phyloP scores from a whole-genome alignment of 768 basidiomycete species.

The Saitozyma podzolica region DNA sequence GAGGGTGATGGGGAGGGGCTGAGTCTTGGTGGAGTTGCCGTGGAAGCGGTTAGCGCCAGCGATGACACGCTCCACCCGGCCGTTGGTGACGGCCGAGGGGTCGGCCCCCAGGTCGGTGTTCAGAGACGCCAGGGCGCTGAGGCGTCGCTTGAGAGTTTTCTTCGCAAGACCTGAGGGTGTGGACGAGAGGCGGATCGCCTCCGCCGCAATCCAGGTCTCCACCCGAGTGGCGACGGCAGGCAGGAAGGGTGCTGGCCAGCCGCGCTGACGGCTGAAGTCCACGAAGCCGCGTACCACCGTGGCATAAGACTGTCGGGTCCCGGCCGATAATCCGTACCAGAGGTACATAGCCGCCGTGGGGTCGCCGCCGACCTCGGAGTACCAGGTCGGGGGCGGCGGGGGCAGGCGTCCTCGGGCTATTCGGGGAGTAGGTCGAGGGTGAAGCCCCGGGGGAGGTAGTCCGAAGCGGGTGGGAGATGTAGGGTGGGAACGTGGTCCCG shows the following conservation, averaged over 20 bases:
- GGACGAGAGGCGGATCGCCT: neutral
- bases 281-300: neutral
- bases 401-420: too few species aligned
- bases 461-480: neutral
- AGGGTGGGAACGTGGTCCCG: neutral
- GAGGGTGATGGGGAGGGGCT: conserved; percentile 14
- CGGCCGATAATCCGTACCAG: neutral
- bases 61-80: conserved; percentile 7
- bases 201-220: conserved; percentile 1
- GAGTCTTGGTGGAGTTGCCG: neutral
- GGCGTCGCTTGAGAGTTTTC: neutral
- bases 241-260: neutral
- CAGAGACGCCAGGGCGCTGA: neutral
- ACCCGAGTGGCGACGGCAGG: neutral
- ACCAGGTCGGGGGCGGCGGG: too few species aligned
- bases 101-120: conserved; percentile 5
- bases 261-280: neutral
- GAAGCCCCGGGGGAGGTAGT: too few species aligned
- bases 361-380: conserved; percentile 3
- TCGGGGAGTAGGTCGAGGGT: too few species aligned
- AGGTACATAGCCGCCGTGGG: neutral
- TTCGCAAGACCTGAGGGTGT: too few species aligned
- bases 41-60: conserved; percentile 1
- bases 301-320: neutral
- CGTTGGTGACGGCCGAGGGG: too few species aligned